These are phyloP conservation scores for Haplosporangium sp. DNA, from an alignment of 371 early-diverging fungal species.

Conservation along the genomic window DNA sequence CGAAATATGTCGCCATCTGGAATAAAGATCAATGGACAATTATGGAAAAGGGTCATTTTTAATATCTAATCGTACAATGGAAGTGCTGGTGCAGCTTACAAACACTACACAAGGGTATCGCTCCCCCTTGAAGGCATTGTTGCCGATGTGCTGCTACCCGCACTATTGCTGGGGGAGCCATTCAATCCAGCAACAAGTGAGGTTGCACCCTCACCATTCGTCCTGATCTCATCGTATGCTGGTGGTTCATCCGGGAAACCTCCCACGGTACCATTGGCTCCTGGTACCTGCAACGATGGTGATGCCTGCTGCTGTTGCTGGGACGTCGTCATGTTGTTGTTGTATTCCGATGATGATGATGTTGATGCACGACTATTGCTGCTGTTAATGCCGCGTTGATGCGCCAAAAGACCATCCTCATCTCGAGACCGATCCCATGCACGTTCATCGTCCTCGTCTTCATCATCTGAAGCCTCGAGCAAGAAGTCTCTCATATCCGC, in stretches of 20 bases:
- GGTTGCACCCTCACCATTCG: conserved; percentile 20
- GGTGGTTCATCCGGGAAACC: conserved; percentile 52
- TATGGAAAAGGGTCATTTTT: too few relatives aligned
- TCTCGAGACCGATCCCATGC: conserved; percentile 26
- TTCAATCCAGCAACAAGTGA: conserved; percentile 37
- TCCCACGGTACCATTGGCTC: neutral
- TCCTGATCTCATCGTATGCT: conserved; percentile 44
- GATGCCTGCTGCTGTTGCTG: neutral
- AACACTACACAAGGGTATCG: neutral
- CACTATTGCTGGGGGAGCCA: neutral
- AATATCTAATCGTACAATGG: too few relatives aligned
- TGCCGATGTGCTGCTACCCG: neutral
- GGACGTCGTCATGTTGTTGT: conserved; percentile 4
- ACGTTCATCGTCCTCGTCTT: conserved; percentile 38
- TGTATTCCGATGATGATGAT: neutral
- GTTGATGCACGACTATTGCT: conserved; percentile 12
- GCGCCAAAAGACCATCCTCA: conserved; percentile 47
- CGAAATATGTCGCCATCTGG: neutral
- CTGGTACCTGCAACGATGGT: neutral
- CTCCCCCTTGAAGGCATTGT: neutral
- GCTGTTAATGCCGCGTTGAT: conserved; percentile 24
- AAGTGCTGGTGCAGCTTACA: neutral
- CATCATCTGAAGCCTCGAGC: conserved; percentile 49
- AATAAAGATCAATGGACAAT: too few relatives aligned
- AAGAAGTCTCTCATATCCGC: conserved; percentile 52